These are phyloP conservation scores for Aspergillus sp. DNA, from an alignment of 2,329 filamentous ascomycete species.

Conservation along the genomic window DNA sequence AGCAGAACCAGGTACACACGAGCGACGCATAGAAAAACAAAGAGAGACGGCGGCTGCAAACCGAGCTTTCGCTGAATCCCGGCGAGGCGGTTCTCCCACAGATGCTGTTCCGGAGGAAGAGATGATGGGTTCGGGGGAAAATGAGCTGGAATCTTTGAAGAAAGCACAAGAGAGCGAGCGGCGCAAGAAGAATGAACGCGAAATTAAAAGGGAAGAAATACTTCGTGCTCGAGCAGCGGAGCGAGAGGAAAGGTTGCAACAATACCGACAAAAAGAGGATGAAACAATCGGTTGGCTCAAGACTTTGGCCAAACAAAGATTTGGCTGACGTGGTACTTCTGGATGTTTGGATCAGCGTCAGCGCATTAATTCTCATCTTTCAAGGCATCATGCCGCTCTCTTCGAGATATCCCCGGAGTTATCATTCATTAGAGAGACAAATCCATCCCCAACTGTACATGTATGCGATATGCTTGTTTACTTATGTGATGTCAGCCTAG, in stretches of 20 bases:
- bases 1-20: slow-evolving; percentile 75
- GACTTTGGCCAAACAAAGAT: slow-evolving; percentile 73
- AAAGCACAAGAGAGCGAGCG: slow-evolving; percentile 60
- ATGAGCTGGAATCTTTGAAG: slow-evolving; percentile 59
- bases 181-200: slow-evolving; percentile 75
- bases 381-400: neutral
- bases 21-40: slow-evolving; percentile 83
- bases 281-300: slow-evolving; percentile 77
- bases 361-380: neutral
- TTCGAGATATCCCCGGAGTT: neutral
- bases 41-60: slow-evolving; percentile 67
- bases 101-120: slow-evolving; percentile 67
- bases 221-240: slow-evolving; percentile 70
- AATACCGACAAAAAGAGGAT: slow-evolving; percentile 72
- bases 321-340: slow-evolving; percentile 48
- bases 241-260: slow-evolving; percentile 68
- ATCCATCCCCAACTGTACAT: too few relatives aligned
- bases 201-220: slow-evolving; percentile 77
- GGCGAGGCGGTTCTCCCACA: slow-evolving; percentile 52
- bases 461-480: too few relatives aligned
- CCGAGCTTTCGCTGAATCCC: slow-evolving; percentile 63
- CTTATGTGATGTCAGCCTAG: too few relatives aligned
- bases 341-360: neutral
- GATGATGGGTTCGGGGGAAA: slow-evolving; percentile 65
- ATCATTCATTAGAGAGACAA: too few relatives aligned